A percentile compares a stretch with the other conserved stretches of the same genome.
Conservation (phyloP, 441 rosid species). For the Arabidopsis hybrid region DNA sequence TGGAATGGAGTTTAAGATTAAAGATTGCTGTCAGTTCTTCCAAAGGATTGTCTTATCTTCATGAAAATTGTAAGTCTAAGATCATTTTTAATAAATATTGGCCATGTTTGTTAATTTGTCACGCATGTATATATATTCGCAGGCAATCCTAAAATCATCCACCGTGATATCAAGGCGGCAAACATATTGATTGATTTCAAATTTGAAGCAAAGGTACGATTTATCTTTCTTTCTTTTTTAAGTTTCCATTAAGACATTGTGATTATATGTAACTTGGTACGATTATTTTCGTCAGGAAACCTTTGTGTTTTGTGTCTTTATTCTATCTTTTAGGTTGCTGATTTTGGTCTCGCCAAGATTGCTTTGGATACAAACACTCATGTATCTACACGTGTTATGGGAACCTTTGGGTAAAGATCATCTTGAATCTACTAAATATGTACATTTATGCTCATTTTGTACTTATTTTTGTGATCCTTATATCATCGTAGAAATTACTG, state of each 20-base stretch:
- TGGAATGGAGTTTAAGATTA: slow-evolving; percentile 79
- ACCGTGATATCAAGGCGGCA: slow-evolving; percentile 65
- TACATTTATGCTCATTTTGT: not conserved
- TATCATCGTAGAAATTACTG: not conserved
- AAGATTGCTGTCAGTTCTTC: slow-evolving; percentile 90
- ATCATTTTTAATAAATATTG: not conserved
- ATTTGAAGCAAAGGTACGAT: slow-evolving; percentile 84
- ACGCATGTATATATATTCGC: no score
- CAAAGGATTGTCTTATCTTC: slow-evolving; percentile 91
- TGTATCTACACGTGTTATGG: slow-evolving; percentile 94
- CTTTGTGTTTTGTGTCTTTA: not conserved
- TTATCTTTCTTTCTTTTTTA: not conserved
- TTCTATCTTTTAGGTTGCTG: slow-evolving; percentile 68
- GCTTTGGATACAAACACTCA: slow-evolving; percentile 77
- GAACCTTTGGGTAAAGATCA: slow-evolving; percentile 77
- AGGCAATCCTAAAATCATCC: slow-evolving; percentile 36
- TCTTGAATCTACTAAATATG: not conserved
- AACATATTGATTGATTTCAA: slow-evolving; percentile 84
- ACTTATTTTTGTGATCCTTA: no score
- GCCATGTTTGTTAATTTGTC: not conserved
- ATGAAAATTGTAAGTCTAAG: slow-evolving; percentile 76
- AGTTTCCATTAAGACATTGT: not conserved
- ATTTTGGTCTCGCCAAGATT: slow-evolving; percentile 36
- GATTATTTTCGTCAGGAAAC: not conserved
- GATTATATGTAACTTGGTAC: not conserved